Evolutionary conservation across 177 flowering plant species (phyloP), one percentile per base, ranked within the genome.

Genomic region (Tripterygium wilfordii): DNA sequence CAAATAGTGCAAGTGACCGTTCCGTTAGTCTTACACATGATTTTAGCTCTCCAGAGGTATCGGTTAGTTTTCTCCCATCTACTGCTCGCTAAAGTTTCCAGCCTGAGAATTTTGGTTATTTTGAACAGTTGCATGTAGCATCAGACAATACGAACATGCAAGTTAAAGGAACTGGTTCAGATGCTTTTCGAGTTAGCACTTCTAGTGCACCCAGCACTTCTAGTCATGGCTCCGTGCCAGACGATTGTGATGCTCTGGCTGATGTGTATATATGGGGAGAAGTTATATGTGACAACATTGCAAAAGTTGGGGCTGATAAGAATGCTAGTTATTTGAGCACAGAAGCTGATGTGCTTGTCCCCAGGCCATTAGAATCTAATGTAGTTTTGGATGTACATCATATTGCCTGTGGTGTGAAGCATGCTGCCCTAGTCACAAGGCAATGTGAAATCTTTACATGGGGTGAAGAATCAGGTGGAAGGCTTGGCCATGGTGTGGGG

Each of bases 201-300:
- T 90, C 98, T 49, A 90, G 98, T 73, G 95, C 87, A 14, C 96
- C 83, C 17, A 90, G 98, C 62, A 82, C 96, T 20, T 91, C 98
- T 24, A 91, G 96, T 60, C 98, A 88, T 64, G 95, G 98, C 50
- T 88, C 96, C 42, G 86, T 79, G 35, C 86, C 74, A 13, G 96
- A 88, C 70, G 96, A 91, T 53, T 85, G 74, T 67, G 98, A 91
- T 67, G 90, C 95, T 52, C 53, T 88, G 55, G 96, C 95, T 1
- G 96, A 91, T 67, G 84, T 91, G 17, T 91, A 88, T 54, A 76
- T 91, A 28, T 91, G 98, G 98, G 98, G 98, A 56, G 98, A 90
- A 60, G 73, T 88, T 47, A 67, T 75, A 37, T 76, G 66, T 56
- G 96, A 90, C 44, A 75, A 62, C 55, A 39, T 66, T 59, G 59